Evolutionary conservation across 495 filamentous ascomycete genomes (phyloP).

Genomic region (Glonium stellatum): DNA sequence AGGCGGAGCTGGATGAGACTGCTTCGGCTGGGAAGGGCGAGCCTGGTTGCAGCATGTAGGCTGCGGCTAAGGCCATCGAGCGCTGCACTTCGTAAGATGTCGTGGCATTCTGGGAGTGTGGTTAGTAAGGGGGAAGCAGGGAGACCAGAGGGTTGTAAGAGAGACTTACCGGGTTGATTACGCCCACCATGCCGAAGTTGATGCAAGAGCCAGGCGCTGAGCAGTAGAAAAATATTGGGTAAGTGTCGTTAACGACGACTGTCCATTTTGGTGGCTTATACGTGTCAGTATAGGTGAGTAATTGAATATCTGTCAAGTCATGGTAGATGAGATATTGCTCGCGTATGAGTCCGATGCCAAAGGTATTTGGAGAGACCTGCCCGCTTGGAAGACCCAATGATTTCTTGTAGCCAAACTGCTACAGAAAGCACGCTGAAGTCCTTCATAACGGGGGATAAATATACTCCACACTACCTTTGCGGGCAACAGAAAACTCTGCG

Average conservation of each 20-base stretch:
- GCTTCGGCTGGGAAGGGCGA: constrained; percentile 35
- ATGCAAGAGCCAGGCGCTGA: constrained; percentile 40
- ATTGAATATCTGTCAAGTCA: too few relatives aligned
- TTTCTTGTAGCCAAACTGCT: too few relatives aligned
- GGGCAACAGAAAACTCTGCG: too few relatives aligned
- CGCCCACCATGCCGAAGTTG: constrained; percentile 41
- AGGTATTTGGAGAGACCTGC: too few relatives aligned
- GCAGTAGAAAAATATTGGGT: constrained; percentile 59
- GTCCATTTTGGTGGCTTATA: constrained; percentile 34
- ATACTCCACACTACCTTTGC: too few relatives aligned
- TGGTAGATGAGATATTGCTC: too few relatives aligned
- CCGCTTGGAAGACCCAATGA: too few relatives aligned
- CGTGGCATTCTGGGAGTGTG: constrained; percentile 25
- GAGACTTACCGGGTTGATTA: constrained; percentile 38
- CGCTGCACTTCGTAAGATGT: constrained; percentile 30
- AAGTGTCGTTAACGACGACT: constrained; percentile 49
- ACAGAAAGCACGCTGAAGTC: too few relatives aligned
- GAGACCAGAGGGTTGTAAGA: not conserved
- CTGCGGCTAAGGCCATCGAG: constrained; percentile 25
- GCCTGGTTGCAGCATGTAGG: constrained; percentile 40
- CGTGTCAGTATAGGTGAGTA: too few relatives aligned
- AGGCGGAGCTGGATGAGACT: constrained; percentile 1
- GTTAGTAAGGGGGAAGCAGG: not conserved
- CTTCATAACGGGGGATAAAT: too few relatives aligned
- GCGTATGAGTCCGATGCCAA: too few relatives aligned